A percentile compares a stretch with the other conserved stretches of the same genome.
Evolutionary conservation across 176 grass and related monocot genomes (phyloP).

Genomic region (Oropetium thomaeum): DNA sequence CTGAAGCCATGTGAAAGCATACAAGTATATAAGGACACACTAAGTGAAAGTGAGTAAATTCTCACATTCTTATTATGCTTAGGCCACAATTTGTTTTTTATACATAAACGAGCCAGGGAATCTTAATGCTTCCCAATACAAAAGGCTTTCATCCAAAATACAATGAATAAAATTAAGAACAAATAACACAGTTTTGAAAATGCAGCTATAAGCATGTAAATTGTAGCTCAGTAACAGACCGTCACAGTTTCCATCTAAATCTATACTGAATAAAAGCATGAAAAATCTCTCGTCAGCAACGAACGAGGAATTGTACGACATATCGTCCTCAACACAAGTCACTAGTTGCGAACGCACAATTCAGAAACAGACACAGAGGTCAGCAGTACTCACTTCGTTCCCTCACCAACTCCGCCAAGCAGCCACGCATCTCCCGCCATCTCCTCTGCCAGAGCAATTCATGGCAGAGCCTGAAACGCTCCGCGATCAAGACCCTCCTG

Average conservation of each 20-base stretch:
- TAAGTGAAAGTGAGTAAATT: background rate
- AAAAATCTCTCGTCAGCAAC: background rate
- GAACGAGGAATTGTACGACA: background rate
- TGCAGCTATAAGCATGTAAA: background rate
- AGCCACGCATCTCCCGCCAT: conserved; percentile 52
- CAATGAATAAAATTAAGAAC: background rate
- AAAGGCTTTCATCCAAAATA: background rate
- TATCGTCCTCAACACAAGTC: background rate
- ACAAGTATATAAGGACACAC: background rate
- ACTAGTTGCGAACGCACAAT: background rate
- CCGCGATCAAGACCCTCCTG: background rate
- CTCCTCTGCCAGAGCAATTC: conserved; percentile 50
- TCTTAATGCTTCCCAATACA: background rate
- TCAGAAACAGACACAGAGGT: background rate
- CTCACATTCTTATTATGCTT: background rate
- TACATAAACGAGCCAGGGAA: background rate
- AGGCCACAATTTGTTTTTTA: background rate
- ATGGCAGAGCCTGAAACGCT: conserved; percentile 45
- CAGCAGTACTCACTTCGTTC: conserved; percentile 47
- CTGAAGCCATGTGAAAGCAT: background rate
- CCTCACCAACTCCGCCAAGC: conserved; percentile 48
- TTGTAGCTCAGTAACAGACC: background rate
- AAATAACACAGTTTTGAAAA: background rate
- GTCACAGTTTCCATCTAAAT: background rate
- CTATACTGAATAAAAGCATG: background rate